Base-by-base conservation (phyloP, 208 protist species). In the Herpetomonas samuelpessoai region DNA sequence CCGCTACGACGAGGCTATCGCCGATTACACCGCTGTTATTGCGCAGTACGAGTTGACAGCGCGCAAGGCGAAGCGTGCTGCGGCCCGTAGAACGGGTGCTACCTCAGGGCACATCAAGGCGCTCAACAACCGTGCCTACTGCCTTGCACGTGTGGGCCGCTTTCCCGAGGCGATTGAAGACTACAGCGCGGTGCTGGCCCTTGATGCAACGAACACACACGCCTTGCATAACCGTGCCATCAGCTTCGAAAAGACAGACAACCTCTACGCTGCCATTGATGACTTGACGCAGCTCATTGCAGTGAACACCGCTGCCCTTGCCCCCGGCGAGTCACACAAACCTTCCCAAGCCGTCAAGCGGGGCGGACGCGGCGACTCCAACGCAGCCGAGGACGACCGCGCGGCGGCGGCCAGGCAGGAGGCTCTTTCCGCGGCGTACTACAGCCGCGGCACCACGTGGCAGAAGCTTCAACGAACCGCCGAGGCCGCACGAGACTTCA, bases 81-180 rank as follows among this genome's bases (percentile, higher is more conserved):
- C n/a, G n/a, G n/a, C n/a, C n/a, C n/a, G n/a, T n/a, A n/a, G n/a
- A n/a, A n/a, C n/a, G n/a, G n/a, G n/a, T n/a, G n/a, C n/a, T n/a
- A n/a, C n/a, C 67, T 64, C 76, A 0, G 41, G 67, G 12, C 90
- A 97, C 62, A 96, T 97, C 74, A 97, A 97, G 61, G 88, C 93
- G 12, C 79, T 83, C 71, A 97, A 96, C 70, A 98, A 98, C 78
- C 74, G 93, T 21, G 96, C 87, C n/a, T 96, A 89, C 62, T 87
- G 76, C 49, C 88, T 81, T 59, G 88, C 91, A 68, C 89, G 91
- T 55, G 31, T 96, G 3, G 74, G 64, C 38, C 47, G 90, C 7
- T 85, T 81, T 53, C 54, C 28, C 3, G 72, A 76, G 29, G 91
- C 91, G 2, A 74, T 95, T 30, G 67, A 28, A 18, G 86, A 93